Percentiles rank a stretch among this genome's conserved stretches.
These are phyloP conservation scores for Cryptosporidium xiaoi DNA, from an alignment of 169 alveolate species.

Conservation along the genomic window DNA sequence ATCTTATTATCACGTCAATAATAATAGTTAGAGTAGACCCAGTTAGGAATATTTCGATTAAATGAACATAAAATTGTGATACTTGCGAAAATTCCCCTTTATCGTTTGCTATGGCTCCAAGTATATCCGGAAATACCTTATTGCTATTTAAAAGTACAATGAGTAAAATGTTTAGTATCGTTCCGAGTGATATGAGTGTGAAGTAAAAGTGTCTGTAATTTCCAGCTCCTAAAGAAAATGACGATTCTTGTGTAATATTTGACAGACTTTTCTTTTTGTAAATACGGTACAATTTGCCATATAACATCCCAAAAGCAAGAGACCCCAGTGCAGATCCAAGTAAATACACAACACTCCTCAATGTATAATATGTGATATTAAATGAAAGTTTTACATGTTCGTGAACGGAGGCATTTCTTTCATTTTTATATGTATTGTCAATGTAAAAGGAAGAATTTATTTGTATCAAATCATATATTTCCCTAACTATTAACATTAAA, in stretches of 20 bases:
- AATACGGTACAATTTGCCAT: neutral
- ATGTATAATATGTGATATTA: slow-evolving; percentile 20
- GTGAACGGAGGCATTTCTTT: too few relatives aligned
- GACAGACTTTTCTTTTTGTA: neutral
- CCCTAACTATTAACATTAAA: slow-evolving; percentile 10
- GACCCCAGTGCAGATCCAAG: slow-evolving; percentile 71
- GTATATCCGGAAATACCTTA: too few relatives aligned
- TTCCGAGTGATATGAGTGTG: neutral
- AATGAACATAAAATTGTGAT: neutral
- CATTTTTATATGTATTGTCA: neutral
- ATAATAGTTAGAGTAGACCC: slow-evolving; percentile 3
- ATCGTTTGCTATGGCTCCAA: too few relatives aligned
- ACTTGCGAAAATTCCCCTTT: too few relatives aligned
- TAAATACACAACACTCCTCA: slow-evolving; percentile 31
- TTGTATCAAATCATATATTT: slow-evolving; percentile 32
- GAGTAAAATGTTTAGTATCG: too few relatives aligned
- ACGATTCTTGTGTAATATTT: neutral
- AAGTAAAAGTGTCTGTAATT: slow-evolving; percentile 10
- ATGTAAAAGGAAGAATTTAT: slow-evolving; percentile 32
- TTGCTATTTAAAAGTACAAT: too few relatives aligned
- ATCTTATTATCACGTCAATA: slow-evolving; percentile 35
- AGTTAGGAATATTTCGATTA: slow-evolving; percentile 30
- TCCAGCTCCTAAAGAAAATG: slow-evolving; percentile 4
- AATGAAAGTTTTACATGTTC: neutral
- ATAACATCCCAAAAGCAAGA: slow-evolving; percentile 18